Conservation (phyloP, 2,329 filamentous ascomycete species). For the Thelonectria blattea region DNA sequence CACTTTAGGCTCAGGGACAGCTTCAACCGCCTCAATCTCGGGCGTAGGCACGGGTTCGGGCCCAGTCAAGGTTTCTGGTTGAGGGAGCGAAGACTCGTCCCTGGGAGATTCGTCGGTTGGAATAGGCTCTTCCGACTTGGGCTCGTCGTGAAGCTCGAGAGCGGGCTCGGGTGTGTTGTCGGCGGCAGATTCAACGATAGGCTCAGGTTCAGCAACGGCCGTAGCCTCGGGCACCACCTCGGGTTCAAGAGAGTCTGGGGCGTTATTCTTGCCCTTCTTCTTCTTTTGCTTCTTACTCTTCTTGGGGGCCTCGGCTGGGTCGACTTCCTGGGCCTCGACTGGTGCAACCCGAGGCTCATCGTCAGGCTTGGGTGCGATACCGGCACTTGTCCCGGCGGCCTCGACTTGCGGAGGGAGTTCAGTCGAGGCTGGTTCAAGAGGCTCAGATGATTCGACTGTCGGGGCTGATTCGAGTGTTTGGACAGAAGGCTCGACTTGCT, state of each 20-base stretch:
- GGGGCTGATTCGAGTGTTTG: neutral
- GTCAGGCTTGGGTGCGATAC: neutral
- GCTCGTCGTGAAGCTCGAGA: neutral
- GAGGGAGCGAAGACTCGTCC: neutral
- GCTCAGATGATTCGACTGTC: conserved; percentile 2
- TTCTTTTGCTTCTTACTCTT: conserved; percentile 33
- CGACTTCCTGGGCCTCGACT: neutral
- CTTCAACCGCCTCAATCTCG: neutral
- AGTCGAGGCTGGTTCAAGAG: neutral
- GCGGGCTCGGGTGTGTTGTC: neutral
- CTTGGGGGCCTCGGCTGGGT: conserved; percentile 22
- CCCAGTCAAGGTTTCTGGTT: neutral
- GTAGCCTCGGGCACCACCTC: neutral
- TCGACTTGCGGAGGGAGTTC: neutral
- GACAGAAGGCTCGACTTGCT: conserved; percentile 6
- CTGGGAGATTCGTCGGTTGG: neutral
- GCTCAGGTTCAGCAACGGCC: neutral
- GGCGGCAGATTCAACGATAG: neutral
- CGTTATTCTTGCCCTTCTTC: neutral
- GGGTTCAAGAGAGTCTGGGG: neutral
- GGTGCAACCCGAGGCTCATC: neutral
- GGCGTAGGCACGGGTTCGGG: neutral
- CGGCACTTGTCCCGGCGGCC: neutral
- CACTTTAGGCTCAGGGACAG: no score
- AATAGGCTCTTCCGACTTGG: neutral